Conservation (phyloP, 2,329 filamentous ascomycete genomes). For the Monilinia laxa region DNA sequence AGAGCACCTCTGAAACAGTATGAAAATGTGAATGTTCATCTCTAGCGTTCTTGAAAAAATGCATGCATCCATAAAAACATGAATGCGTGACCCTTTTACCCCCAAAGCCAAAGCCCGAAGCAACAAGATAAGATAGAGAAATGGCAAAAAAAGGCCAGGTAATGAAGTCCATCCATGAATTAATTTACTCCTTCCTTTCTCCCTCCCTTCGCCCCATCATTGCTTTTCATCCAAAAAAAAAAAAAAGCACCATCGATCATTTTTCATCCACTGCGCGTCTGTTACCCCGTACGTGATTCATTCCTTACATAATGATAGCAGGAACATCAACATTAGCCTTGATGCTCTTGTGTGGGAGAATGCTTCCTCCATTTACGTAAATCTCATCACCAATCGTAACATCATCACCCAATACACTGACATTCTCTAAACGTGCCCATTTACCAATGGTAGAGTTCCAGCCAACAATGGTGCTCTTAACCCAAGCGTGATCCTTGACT, state of each 20-base stretch:
- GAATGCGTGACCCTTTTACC: constrained; percentile 11
- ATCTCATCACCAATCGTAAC: constrained; percentile 98
- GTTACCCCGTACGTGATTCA: neutral
- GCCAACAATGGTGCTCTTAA: constrained; percentile 97
- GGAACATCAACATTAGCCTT: constrained; percentile 91
- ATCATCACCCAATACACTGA: constrained; percentile 96
- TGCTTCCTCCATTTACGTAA: constrained; percentile 94
- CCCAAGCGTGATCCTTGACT: constrained; percentile 98
- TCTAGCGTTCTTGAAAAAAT: constrained; percentile 15
- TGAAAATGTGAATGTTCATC: constrained; percentile 3
- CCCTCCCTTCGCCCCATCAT: neutral
- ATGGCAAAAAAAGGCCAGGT: constrained; percentile 19
- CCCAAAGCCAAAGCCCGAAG: constrained; percentile 14
- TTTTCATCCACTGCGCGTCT: neutral
- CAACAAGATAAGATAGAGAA: constrained; percentile 15
- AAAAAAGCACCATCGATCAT: neutral
- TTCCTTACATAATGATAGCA: constrained; percentile 63
- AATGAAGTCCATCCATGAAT: constrained; percentile 18
- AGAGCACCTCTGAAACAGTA: neutral
- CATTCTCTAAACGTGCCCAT: constrained; percentile 96
- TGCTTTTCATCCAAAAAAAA: constrained; percentile 17
- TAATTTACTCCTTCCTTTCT: constrained; percentile 16
- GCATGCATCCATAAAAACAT: constrained; percentile 18
- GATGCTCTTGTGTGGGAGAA: constrained; percentile 97
- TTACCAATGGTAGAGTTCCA: constrained; percentile 96